Evolutionary conservation across 106 monocot genomes (phyloP), one percentile per base, ranked within the genome.

Genomic region (Dactylorhiza incarnata): DNA sequence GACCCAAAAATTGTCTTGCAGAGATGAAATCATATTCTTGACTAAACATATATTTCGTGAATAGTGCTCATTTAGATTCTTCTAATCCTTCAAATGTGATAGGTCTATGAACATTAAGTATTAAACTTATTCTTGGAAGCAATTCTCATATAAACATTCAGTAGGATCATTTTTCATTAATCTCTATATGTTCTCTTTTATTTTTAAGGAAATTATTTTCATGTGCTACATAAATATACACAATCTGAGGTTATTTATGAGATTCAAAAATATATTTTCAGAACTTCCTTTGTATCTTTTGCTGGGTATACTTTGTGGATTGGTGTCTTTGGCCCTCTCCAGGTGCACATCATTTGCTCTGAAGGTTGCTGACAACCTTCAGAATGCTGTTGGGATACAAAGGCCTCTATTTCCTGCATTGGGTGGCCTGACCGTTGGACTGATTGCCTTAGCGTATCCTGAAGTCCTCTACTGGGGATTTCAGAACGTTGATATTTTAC

Each of bases 381-480:
- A 90, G 15, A 81, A 66, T 66, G 71, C 83, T 45, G 83, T 90
- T 56, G 81, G 88, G 68, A 73, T 86, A 70, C 44, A 86, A 55
- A 93, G 83, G 65, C 71, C 82, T 52, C 45, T 90, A 48, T 90
- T 87, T 85, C 95, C 90, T 75, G 93, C 83, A 54, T 49, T 95
- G n/a, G 92, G 95, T 69, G 90, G 90, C 43, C 80, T 95, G n/a
- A 77, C 78, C 65, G 93, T 89, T 68, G 95, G 95, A 20, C 45
- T 95, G 12, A 80, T 93, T 56, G 92, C 95, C 44, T 81, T 95
- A 66, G 84, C 55, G 17, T 95, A 93, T 73, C 95, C 95, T 16
- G 95, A 95, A 71, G 85, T 90, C 69, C 81, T 95, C 7, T 95
- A 95, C 73, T 95, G 95, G 95, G 92, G 95, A 16, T 95, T 95